These are phyloP conservation scores for Pterocarpus macrocarpus DNA, from an alignment of 306 rosid genomes.

Conservation along the genomic window DNA sequence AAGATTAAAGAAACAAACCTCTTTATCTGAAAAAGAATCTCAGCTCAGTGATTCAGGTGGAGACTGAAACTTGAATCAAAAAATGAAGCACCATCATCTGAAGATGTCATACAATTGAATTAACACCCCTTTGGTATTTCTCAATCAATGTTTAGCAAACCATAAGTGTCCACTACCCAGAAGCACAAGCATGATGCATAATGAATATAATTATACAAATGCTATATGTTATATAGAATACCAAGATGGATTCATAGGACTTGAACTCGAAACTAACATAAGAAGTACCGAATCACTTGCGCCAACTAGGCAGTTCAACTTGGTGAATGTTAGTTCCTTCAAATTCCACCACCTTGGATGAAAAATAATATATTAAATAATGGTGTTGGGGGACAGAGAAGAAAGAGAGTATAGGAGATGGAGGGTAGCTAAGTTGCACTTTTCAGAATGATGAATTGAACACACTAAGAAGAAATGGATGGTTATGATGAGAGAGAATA, in stretches of 20 bases:
- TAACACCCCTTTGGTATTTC: background rate
- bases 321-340: background rate
- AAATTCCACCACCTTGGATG: conserved; percentile 27
- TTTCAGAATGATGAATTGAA: conserved; percentile 16
- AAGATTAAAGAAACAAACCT: conserved; percentile 52
- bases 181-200: background rate
- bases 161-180: background rate
- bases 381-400: background rate
- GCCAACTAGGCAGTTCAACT: too few species aligned
- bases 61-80: conserved; percentile 39
- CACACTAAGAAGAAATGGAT: conserved; percentile 7
- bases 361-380: background rate
- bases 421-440: background rate
- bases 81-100: conserved; percentile 20
- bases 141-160: background rate
- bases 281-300: too few species aligned
- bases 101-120: conserved; percentile 19
- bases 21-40: conserved; percentile 35
- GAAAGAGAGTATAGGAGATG: background rate
- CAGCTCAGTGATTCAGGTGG: conserved; percentile 49
- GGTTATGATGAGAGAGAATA: conserved; percentile 7
- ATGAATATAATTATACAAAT: background rate
- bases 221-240: background rate
- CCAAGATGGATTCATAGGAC: background rate
- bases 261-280: background rate